phyloP scores from a whole-genome alignment of 495 filamentous ascomycete genomes.

The Aspergillus steynii region DNA sequence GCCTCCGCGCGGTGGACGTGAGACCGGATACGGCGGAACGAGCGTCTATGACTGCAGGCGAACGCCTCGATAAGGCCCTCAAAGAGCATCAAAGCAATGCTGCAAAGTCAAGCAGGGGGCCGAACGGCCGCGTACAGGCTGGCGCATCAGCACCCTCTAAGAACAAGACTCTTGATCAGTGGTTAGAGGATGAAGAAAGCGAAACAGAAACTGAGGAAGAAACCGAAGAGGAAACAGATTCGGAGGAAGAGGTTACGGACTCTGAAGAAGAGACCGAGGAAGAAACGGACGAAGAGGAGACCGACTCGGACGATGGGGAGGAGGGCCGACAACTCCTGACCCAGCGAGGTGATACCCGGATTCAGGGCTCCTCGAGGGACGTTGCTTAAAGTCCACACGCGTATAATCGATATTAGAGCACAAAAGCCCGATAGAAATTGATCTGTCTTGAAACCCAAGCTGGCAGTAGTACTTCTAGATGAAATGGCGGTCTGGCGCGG shows the following conservation, averaged over 20 bases:
- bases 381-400: not conserved
- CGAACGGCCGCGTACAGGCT: conserved; percentile 16
- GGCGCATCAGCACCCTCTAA: conserved; percentile 28
- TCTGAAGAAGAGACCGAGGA: conserved; percentile 16
- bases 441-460: not conserved
- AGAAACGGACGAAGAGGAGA: conserved; percentile 10
- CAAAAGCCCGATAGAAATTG: not conserved
- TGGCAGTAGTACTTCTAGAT: not conserved
- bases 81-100: conserved; percentile 37
- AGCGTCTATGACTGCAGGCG: conserved; percentile 57
- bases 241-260: conserved; percentile 30
- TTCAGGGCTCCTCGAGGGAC: conserved; percentile 6
- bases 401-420: not conserved
- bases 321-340: conserved; percentile 18
- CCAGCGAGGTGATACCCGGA: conserved; percentile 1
- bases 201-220: conserved; percentile 55
- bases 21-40: conserved; percentile 28
- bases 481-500: not conserved
- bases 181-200: conserved; percentile 62
- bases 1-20: conserved; percentile 58
- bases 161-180: conserved; percentile 82
- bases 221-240: conserved; percentile 47
- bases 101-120: conserved; percentile 18
- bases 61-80: conserved; percentile 61
- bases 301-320: conserved; percentile 1